A percentile compares a stretch with the other conserved stretches of the same genome.
Conservation (phyloP, 768 basidiomycete species). For the Leucosporidium creatinivorum region DNA sequence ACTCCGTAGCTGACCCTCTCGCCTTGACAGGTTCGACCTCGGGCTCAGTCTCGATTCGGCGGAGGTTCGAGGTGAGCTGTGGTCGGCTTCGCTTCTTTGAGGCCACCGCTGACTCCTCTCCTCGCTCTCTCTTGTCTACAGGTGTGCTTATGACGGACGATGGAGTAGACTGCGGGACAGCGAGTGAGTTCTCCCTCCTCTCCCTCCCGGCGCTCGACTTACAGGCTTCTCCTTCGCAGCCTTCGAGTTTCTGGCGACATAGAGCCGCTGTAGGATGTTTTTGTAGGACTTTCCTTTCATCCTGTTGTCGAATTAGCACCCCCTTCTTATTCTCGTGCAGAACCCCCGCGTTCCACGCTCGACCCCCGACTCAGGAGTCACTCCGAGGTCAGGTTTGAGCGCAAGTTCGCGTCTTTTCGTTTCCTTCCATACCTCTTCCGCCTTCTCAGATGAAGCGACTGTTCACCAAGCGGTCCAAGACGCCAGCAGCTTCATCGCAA, state of each 20-base stretch:
- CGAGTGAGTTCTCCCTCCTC: not conserved
- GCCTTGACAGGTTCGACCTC: constrained; percentile 19
- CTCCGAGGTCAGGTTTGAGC: not conserved
- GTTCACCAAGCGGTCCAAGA: not conserved
- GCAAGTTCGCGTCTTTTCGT: not conserved
- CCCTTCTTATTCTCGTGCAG: too few relatives aligned
- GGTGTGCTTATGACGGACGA: constrained; percentile 32
- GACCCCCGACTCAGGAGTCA: not conserved
- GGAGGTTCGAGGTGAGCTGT: constrained; percentile 19
- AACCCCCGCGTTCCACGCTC: too few relatives aligned
- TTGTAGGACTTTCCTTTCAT: too few relatives aligned
- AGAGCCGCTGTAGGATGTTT: too few relatives aligned
- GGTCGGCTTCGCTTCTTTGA: not conserved
- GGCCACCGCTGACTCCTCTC: not conserved
- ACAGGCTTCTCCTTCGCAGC: not conserved
- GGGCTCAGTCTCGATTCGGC: constrained; percentile 28
- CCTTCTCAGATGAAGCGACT: not conserved
- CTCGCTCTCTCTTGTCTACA: not conserved
- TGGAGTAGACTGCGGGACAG: constrained; percentile 25
- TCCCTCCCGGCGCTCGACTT: not conserved
- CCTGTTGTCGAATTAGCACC: too few relatives aligned
- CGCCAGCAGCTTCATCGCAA: not conserved
- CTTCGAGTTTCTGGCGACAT: not conserved
- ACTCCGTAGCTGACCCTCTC: not conserved
- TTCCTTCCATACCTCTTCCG: not conserved